Percentiles rank a stretch among this genome's conserved stretches.
Conservation (phyloP, 202 grass and related monocot species). For the Hordeum pubiflorum region DNA sequence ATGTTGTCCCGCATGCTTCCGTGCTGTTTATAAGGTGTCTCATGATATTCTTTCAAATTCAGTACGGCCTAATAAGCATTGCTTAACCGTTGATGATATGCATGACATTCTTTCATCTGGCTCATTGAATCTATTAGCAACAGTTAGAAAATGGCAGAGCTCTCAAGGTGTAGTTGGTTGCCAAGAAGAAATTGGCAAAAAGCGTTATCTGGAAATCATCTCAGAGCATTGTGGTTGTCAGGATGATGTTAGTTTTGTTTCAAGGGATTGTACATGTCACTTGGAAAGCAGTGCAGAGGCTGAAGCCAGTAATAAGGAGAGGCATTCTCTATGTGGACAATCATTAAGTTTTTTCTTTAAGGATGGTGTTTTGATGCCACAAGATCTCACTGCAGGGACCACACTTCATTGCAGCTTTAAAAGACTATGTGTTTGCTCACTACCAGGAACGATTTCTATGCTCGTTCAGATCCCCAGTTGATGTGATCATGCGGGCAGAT, state of each 20-base stretch:
- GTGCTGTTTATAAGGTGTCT: conserved; percentile 49
- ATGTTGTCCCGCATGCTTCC: conserved; percentile 59
- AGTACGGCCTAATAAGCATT: conserved; percentile 33
- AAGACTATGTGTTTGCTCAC: conserved; percentile 61
- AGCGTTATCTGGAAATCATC: conserved; percentile 6
- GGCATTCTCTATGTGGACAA: conserved; percentile 12
- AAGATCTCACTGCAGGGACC: conserved; percentile 30
- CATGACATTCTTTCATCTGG: conserved; percentile 72
- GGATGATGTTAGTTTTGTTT: conserved; percentile 18
- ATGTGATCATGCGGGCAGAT: conserved; percentile 22
- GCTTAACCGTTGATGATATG: conserved; percentile 66
- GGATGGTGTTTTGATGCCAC: conserved; percentile 78
- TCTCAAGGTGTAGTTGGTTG: conserved; percentile 35
- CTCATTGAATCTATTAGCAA: conserved; percentile 52
- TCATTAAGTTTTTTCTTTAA: conserved; percentile 60
- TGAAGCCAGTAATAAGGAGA: conserved; percentile 33
- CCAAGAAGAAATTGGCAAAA: conserved; percentile 30
- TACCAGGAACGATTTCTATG: conserved; percentile 50
- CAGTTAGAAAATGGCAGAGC: conserved; percentile 42
- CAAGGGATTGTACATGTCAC: conserved; percentile 65
- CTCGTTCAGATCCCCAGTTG: conserved; percentile 6
- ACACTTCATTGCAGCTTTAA: conserved; percentile 64
- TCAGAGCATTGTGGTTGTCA: conserved; percentile 43
- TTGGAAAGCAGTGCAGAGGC: conserved; percentile 33
- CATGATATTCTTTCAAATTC: conserved; percentile 50